Evolutionary conservation across 129 eudicot genomes (phyloP), one percentile per base, ranked within the genome.

Genomic region (Mikania micrantha): DNA sequence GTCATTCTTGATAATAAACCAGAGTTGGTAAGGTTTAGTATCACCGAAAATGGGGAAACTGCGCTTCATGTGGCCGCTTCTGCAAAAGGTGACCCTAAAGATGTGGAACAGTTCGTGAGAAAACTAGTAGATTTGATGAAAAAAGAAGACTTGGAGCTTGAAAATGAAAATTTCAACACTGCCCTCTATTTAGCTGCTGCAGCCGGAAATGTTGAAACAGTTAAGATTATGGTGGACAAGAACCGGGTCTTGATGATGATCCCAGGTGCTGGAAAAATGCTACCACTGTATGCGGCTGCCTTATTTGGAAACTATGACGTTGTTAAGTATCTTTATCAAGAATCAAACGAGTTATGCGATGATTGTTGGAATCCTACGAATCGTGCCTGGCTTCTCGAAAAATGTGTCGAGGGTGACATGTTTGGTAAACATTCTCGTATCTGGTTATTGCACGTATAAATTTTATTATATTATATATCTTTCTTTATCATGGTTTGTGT

Each of bases 181-280:
- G 90, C 86, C 5, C 75, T 85, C 1, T 78, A 84, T 64, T 85
- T 85, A 64, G 86, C 86, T 10, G 90, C 90, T 32, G 82, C 76
- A 17, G 73, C 73, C 15, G 85, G 87, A 52, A 69, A 59, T 15
- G 49, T 77, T 40, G 61, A 77, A 64, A 82, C 76, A 58, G 85
- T 75, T 22, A 24, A 57, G 9, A 17, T 60, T 9, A 68, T 85
- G 91, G 39, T 73, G 11, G 9, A 41, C 2, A 79, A 53, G 50
- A 79, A 82, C 52, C 10, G 9, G 0, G 59, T 15, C 0, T 59
- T 85, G 59, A 52, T 77, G 1, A 59, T 4, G 4, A 81, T 85
- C 9, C 21, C 59, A 7, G 82, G 80, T 19, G 48, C 64, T 58
- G 38, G 64, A 35, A 70, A 76, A 13, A 66, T 78, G 74, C 67